A percentile compares a stretch with the other conserved stretches of the same genome.
These are phyloP conservation scores for Thelonectria olida DNA, from an alignment of 2,329 filamentous ascomycete species.

Conservation along the genomic window DNA sequence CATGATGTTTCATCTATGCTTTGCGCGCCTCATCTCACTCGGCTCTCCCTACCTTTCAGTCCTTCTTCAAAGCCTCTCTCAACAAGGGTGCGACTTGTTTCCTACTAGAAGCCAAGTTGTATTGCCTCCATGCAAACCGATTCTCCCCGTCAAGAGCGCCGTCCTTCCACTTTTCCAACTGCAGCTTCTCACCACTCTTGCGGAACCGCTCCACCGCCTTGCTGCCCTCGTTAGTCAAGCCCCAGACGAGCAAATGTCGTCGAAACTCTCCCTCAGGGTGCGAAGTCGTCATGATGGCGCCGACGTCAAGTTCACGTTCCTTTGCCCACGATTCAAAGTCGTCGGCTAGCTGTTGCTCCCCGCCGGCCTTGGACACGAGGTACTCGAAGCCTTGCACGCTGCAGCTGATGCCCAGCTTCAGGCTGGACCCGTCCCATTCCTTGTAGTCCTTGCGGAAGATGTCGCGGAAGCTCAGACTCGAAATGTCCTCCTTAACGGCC, in stretches of 20 bases:
- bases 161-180: slow-evolving; percentile 63
- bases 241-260: slow-evolving; percentile 76
- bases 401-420: slow-evolving; percentile 73
- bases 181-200: slow-evolving; percentile 57
- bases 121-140: slow-evolving; percentile 74
- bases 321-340: slow-evolving; percentile 62
- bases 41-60: slow-evolving; percentile 11
- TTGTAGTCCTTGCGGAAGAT: slow-evolving; percentile 87
- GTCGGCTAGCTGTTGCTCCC: slow-evolving; percentile 55
- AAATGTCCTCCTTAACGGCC: slow-evolving; percentile 74
- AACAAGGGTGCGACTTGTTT: slow-evolving; percentile 76
- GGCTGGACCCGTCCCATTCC: slow-evolving; percentile 69
- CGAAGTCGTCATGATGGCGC: slow-evolving; percentile 75
- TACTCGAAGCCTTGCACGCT: slow-evolving; percentile 71
- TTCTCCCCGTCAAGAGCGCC: slow-evolving; percentile 59
- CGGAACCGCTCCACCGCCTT: slow-evolving; percentile 65
- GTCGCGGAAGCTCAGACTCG: slow-evolving; percentile 67
- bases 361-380: slow-evolving; percentile 62
- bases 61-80: slow-evolving; percentile 61
- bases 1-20: not conserved
- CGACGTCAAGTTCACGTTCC: slow-evolving; percentile 69
- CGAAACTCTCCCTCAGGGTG: slow-evolving; percentile 64
- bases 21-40: not conserved
- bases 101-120: slow-evolving; percentile 66
- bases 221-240: slow-evolving; percentile 58